phyloP scores from a whole-genome alignment of 441 rosid species.

The Mallotus japonicus region DNA sequence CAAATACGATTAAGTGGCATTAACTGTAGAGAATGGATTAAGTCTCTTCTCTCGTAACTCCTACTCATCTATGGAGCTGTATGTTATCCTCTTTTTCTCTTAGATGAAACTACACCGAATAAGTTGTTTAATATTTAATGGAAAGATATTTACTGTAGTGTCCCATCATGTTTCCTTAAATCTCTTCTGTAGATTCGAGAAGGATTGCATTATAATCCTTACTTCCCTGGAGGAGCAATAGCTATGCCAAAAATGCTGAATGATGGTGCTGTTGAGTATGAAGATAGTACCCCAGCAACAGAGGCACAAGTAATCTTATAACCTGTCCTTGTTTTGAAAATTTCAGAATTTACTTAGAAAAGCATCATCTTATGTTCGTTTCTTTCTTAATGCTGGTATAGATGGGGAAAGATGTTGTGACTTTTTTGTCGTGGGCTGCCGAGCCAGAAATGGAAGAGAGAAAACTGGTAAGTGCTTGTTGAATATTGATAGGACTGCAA shows the following conservation, averaged over 20 bases:
- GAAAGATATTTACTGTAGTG: background rate
- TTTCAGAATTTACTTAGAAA: background rate
- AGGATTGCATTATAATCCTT: slow-evolving; percentile 95
- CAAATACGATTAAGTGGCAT: background rate
- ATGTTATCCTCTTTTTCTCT: background rate
- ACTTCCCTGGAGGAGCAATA: slow-evolving; percentile 99
- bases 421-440: slow-evolving; percentile 98
- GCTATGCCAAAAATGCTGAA: slow-evolving; percentile 99
- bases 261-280: slow-evolving; percentile 97
- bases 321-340: background rate
- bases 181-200: slow-evolving; percentile 65
- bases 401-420: slow-evolving; percentile 99
- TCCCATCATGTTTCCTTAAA: background rate
- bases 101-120: background rate
- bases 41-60: background rate
- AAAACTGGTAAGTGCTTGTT: slow-evolving; percentile 58
- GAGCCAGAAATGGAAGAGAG: slow-evolving; percentile 99
- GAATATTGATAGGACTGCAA: too few relatives aligned
- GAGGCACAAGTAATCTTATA: slow-evolving; percentile 77
- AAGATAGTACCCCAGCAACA: slow-evolving; percentile 95
- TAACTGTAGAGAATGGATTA: background rate
- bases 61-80: background rate
- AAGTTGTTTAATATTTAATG: background rate
- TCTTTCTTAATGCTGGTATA: slow-evolving; percentile 28
- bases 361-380: background rate